phyloP scores from a whole-genome alignment of 441 rosid genomes.

The Populus hybrid region DNA sequence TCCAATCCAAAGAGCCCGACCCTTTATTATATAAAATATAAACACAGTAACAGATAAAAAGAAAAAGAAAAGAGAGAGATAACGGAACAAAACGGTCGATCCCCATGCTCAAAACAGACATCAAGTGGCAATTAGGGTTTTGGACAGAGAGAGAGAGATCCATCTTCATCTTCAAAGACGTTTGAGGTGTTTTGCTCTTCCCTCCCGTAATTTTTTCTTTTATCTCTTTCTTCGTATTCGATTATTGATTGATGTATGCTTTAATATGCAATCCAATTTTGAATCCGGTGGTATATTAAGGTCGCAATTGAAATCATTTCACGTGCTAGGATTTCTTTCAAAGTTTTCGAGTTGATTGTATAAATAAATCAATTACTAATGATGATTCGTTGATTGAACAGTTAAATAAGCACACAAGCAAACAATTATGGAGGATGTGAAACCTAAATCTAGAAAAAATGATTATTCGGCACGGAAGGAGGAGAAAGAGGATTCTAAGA shows the following conservation, averaged over 20 bases:
- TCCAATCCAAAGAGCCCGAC: too few species aligned
- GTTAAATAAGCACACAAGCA: neutral
- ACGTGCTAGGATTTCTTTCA: neutral
- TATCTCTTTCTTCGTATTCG: neutral
- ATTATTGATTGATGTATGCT: neutral
- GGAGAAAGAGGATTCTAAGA: slow-evolving; percentile 30
- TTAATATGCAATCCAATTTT: neutral
- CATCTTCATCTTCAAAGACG: neutral
- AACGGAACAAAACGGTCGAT: neutral
- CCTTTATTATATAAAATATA: too few species aligned
- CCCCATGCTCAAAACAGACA: neutral
- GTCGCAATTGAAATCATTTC: neutral
- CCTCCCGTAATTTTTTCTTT: neutral
- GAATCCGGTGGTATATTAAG: neutral
- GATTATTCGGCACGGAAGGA: slow-evolving; percentile 43
- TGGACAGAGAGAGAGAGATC: neutral
- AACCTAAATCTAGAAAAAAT: slow-evolving; percentile 35
- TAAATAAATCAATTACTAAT: neutral
- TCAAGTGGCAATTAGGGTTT: neutral
- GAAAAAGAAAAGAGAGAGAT: neutral
- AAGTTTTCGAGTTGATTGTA: neutral
- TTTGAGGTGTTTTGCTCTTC: neutral
- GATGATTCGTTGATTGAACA: neutral
- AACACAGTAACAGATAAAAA: too few species aligned
- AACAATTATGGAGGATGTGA: slow-evolving; percentile 34